Base-by-base conservation (phyloP, 1,284 basidiomycete species). In the Fomitopsis betulina region DNA sequence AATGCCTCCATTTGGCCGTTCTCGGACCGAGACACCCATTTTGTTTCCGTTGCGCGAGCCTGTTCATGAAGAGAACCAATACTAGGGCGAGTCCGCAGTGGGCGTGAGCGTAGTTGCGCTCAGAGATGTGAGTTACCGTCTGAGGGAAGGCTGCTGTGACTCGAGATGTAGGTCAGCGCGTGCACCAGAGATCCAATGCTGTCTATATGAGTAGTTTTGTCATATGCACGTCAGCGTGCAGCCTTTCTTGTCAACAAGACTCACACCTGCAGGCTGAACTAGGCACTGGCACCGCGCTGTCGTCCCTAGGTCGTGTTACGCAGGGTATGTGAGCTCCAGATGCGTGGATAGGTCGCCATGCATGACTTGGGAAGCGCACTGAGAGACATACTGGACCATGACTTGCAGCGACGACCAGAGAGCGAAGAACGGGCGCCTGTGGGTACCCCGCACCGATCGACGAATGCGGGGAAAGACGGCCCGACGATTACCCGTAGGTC, bases 391-490 rank as follows among this genome's bases (percentile, higher is more conserved):
- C 27, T 30, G 27, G 27, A 19, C 8, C 12, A 40, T 8, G 39
- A 19, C 39, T n/a, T n/a, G 39, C 5, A 40, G 39, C 17, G 19
- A n/a, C 17, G 27, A 8, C 27, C 5, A 30, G 27, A 8, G 5
- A 30, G 8, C 27, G 13, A 33, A 25, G n/a, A 10, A n/a, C 2
- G 51, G 17, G 51, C 33, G 51, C n/a, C 30, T 9, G 19, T 27
- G 25, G 1, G 7, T 53, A 25, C 53, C 53, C 53, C 53, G 53
- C 40, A 42, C 25, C 45, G 45, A 47, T 47, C 45, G 45, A 47
- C n/a, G n/a, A 35, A 35, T 55, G 53, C 53, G 53, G 53, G 53
- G 53, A 45, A 55, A 55, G 53, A 43, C 39, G 53, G 53, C 19
- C 53, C 53, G 53, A 55, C 12, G 42, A 55, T 43, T 43, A 33